These are phyloP conservation scores for Ogataea glucozyma DNA, from an alignment of 805 yeast genomes.

Conservation along the genomic window DNA sequence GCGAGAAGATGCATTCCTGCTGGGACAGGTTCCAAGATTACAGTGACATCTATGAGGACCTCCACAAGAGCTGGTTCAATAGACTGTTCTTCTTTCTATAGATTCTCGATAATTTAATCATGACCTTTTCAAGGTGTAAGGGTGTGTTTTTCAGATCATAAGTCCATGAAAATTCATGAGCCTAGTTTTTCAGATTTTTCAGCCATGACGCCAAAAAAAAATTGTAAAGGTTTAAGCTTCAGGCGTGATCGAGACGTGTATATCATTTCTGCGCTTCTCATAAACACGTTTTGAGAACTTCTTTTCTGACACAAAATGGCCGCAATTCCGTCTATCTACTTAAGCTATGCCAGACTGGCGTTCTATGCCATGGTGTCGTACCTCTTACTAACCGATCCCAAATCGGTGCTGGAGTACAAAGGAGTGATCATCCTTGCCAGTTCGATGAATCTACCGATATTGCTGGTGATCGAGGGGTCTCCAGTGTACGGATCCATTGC, in stretches of 20 bases:
- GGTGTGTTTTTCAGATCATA: no score
- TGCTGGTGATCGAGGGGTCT: slow-evolving; percentile 33
- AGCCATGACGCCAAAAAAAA: no score
- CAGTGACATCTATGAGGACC: slow-evolving; percentile 32
- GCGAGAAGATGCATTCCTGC: slow-evolving; percentile 39
- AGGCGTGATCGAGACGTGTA: no score
- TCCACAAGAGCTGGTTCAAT: slow-evolving; percentile 37
- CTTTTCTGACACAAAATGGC: slow-evolving; percentile 25
- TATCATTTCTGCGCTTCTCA: no score
- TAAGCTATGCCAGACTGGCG: slow-evolving; percentile 24
- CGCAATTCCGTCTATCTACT: slow-evolving; percentile 27
- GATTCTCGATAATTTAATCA: background rate
- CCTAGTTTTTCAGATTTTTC: no score
- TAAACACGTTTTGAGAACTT: background rate
- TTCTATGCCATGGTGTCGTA: slow-evolving; percentile 27
- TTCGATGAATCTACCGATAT: slow-evolving; percentile 36
- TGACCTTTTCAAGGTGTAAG: slow-evolving; percentile 3
- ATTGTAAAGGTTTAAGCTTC: no score
- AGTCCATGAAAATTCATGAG: no score
- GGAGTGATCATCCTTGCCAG: slow-evolving; percentile 31
- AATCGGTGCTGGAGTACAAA: slow-evolving; percentile 30
- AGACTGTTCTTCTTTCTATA: slow-evolving; percentile 22
- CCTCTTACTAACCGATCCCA: slow-evolving; percentile 27
- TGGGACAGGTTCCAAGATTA: slow-evolving; percentile 43
- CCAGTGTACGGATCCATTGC: slow-evolving; percentile 49